phyloP scores from a whole-genome alignment of 106 monocot species.

The Allium sativum region DNA sequence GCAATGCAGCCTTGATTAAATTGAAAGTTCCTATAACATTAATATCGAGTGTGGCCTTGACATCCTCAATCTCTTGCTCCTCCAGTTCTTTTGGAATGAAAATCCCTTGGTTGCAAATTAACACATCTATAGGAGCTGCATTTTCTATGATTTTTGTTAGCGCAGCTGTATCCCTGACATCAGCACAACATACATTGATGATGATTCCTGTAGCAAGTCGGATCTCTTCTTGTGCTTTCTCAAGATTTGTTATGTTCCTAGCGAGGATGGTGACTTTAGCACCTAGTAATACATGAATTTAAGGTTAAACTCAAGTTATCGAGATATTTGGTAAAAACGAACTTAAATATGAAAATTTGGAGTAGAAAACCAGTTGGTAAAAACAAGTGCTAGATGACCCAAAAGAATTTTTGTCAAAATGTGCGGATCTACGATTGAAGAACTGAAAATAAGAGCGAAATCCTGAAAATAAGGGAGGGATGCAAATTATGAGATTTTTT shows the following conservation, averaged over 20 bases:
- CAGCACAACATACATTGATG: slow-evolving; percentile 33
- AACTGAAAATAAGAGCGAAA: too few relatives aligned
- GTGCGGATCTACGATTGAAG: too few relatives aligned
- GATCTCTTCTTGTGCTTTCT: slow-evolving; percentile 41
- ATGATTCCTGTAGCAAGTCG: slow-evolving; percentile 57
- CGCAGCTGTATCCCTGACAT: slow-evolving; percentile 50
- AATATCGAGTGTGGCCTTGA: slow-evolving; percentile 49
- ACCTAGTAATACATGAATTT: not conserved
- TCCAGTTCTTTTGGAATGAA: slow-evolving; percentile 49
- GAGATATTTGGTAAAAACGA: too few relatives aligned
- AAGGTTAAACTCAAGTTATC: too few relatives aligned
- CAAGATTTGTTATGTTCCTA: slow-evolving; percentile 30
- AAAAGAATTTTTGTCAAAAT: too few relatives aligned
- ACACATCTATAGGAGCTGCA: slow-evolving; percentile 60
- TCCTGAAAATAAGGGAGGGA: too few relatives aligned
- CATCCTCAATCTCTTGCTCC: slow-evolving; percentile 45
- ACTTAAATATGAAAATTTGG: too few relatives aligned
- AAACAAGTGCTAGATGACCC: too few relatives aligned
- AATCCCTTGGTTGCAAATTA: slow-evolving; percentile 73
- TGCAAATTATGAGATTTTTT: too few relatives aligned
- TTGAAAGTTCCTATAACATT: slow-evolving; percentile 77
- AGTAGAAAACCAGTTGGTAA: too few relatives aligned
- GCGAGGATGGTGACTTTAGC: slow-evolving; percentile 74
- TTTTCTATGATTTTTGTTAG: slow-evolving; percentile 38
- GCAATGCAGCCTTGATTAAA: slow-evolving; percentile 68